phyloP scores from a whole-genome alignment of 148 eudicot species.

The Rhododendron williamsianum region DNA sequence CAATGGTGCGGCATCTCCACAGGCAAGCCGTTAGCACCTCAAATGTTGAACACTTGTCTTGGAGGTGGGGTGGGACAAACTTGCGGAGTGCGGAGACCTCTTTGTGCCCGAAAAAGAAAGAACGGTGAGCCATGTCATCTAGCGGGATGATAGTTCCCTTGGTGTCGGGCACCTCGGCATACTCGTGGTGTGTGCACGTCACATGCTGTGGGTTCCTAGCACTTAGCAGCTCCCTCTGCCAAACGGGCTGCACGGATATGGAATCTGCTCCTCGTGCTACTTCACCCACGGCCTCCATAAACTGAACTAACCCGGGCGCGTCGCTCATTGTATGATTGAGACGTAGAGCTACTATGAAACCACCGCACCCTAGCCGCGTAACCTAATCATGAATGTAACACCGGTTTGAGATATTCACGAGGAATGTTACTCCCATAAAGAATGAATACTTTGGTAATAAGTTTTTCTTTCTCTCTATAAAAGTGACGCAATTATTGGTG shows the following conservation, averaged over 20 bases:
- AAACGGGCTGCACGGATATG: slow-evolving; percentile 9
- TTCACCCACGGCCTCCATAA: slow-evolving; percentile 14
- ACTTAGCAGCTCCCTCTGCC: slow-evolving; percentile 15
- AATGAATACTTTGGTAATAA: background rate
- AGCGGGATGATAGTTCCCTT: slow-evolving; percentile 20
- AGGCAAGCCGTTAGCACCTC: slow-evolving; percentile 25
- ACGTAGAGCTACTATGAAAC: slow-evolving; percentile 20
- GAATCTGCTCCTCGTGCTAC: slow-evolving; percentile 11
- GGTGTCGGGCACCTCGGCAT: slow-evolving; percentile 17
- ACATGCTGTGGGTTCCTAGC: slow-evolving; percentile 18
- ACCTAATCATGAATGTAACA: background rate
- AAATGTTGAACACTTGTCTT: slow-evolving; percentile 2
- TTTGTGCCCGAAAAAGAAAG: slow-evolving; percentile 20
- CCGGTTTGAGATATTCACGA: background rate
- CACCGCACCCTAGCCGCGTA: slow-evolving; percentile 10
- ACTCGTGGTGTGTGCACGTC: slow-evolving; percentile 16
- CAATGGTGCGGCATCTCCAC: slow-evolving; percentile 21
- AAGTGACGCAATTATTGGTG: background rate
- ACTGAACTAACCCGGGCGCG: slow-evolving; percentile 13
- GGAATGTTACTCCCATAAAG: background rate
- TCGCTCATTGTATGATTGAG: slow-evolving; percentile 25
- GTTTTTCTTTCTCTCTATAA: background rate
- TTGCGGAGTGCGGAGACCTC: slow-evolving; percentile 19
- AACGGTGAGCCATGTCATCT: slow-evolving; percentile 24
- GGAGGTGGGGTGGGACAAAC: slow-evolving; percentile 19